Evolutionary conservation across 148 eudicot genomes (phyloP).

Genomic region (Polygonum maritimum): DNA sequence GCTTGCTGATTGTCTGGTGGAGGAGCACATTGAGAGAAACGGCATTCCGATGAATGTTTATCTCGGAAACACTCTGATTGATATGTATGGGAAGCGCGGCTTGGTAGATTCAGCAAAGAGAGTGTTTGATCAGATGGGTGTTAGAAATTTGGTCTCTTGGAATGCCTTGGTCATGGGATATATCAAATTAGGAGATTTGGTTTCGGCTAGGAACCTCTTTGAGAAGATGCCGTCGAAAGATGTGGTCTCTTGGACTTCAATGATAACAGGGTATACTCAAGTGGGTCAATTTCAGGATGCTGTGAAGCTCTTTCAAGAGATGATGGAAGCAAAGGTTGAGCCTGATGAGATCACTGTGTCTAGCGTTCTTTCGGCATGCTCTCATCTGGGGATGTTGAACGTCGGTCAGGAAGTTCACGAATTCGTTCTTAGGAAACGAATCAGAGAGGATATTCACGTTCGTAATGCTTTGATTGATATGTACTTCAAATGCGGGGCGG

Average conservation of each 20-base stretch:
- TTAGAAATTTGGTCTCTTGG: conserved; percentile 61
- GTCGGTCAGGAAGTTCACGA: conserved; percentile 47
- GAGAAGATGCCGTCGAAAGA: conserved; percentile 61
- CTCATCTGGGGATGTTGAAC: conserved; percentile 50
- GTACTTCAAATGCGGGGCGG: conserved; percentile 72
- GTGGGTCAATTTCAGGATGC: conserved; percentile 39
- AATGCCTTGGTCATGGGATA: conserved; percentile 53
- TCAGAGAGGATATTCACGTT: conserved; percentile 47
- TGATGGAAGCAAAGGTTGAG: conserved; percentile 46
- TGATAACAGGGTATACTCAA: conserved; percentile 57
- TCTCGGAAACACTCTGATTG: conserved; percentile 67
- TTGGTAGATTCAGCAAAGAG: conserved; percentile 32
- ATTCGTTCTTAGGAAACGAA: conserved; percentile 25
- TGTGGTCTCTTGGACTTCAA: conserved; percentile 69
- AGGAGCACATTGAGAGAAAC: conserved; percentile 36
- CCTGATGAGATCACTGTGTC: conserved; percentile 53
- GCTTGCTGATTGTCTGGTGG: conserved; percentile 31
- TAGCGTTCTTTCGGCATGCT: conserved; percentile 62
- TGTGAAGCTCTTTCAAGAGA: conserved; percentile 41
- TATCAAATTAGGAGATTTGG: conserved; percentile 43
- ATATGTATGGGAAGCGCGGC: conserved; percentile 55
- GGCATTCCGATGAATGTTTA: conserved; percentile 47
- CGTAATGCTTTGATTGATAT: conserved; percentile 61
- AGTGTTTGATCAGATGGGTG: conserved; percentile 48
- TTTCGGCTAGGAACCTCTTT: conserved; percentile 39